Base-by-base conservation (phyloP, 805 yeast species). In the Candida peoriensis region DNA sequence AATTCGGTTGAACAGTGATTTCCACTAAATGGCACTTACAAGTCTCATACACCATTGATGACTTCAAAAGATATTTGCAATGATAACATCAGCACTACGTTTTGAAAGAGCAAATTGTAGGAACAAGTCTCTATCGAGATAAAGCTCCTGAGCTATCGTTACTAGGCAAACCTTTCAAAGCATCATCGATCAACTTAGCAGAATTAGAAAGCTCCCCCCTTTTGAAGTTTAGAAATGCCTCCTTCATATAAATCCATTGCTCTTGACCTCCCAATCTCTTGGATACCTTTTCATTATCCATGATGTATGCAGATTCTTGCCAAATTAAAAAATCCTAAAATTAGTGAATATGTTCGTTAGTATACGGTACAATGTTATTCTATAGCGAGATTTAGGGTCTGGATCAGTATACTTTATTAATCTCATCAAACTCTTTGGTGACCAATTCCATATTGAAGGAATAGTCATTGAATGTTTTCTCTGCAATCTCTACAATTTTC, bases 291-390 rank as follows among this genome's bases (percentile, higher is more conserved):
- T 46, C 53, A 19, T 44, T 42, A 33, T 52, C 57, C 27, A 46
- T 28, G 11, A 50, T 34, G 26, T 43, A 52, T 3, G 43, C 48
- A 7, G 52, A 25, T 28, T 52, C 55, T 33, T 52, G 57, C 57
- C 57, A 52, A 12, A 50, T 33, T 18, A 44, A 20, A 9, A 49
- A 29, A n/a, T 49, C 41, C 53, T 48, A 19, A 24, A 4, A 20
- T 18, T 14, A 13, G 27, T 31, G 11, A 22, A 16, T 28, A 20
- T n/a, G n/a, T n/a, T n/a, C 19, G 31, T 25, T 28, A 33, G 32
- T 31, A 30, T 24, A 24, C 13, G n/a, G 8, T 14, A 19, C 20
- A 23, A 24, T 22, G 16, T 21, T 9, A 10, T 6, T 10, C 23
- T 24, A n/a, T n/a, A n/a, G n/a, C n/a, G n/a, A n/a, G n/a, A n/a